Conservation (phyloP, 2,329 filamentous ascomycete species). For the Dryadomyces sulphureus region DNA sequence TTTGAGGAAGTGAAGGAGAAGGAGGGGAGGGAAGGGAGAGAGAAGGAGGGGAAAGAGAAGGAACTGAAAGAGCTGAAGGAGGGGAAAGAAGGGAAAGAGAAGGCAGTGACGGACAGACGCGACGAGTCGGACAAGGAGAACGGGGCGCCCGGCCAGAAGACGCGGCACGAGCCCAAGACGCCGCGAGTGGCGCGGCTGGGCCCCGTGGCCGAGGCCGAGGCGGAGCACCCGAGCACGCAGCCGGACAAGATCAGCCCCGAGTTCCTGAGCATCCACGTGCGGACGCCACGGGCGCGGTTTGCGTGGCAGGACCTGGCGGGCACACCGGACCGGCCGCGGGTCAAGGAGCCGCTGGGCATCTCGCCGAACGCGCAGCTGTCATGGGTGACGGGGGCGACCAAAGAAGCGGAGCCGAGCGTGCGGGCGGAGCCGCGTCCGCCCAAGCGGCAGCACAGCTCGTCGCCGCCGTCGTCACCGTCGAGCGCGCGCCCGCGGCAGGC, state of each 20-base stretch:
- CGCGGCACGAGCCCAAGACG: not conserved
- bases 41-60: too few relatives aligned
- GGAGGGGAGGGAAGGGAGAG: too few relatives aligned
- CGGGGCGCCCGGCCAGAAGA: not conserved
- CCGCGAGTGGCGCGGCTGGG: not conserved
- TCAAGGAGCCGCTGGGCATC: slow-evolving; percentile 27
- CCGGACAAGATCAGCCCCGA: slow-evolving; percentile 9
- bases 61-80: not conserved
- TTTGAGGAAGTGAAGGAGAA: too few relatives aligned
- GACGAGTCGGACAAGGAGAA: not conserved
- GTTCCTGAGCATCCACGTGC: slow-evolving; percentile 16
- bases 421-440: not conserved
- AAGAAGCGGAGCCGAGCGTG: not conserved
- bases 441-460: slow-evolving; percentile 62
- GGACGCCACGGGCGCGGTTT: slow-evolving; percentile 36
- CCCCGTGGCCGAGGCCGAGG: slow-evolving; percentile 4
- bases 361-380: slow-evolving; percentile 48
- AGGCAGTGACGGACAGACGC: too few relatives aligned
- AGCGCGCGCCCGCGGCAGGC: slow-evolving; percentile 27
- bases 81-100: not conserved
- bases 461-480: slow-evolving; percentile 54
- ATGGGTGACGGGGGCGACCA: slow-evolving; percentile 38
- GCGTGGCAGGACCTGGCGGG: slow-evolving; percentile 45
- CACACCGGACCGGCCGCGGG: slow-evolving; percentile 17
- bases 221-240: slow-evolving; percentile 9